Percentiles rank a stretch among this genome's conserved stretches.
Conservation (phyloP, 257 asterid species). For the Leptodermis oblonga region DNA sequence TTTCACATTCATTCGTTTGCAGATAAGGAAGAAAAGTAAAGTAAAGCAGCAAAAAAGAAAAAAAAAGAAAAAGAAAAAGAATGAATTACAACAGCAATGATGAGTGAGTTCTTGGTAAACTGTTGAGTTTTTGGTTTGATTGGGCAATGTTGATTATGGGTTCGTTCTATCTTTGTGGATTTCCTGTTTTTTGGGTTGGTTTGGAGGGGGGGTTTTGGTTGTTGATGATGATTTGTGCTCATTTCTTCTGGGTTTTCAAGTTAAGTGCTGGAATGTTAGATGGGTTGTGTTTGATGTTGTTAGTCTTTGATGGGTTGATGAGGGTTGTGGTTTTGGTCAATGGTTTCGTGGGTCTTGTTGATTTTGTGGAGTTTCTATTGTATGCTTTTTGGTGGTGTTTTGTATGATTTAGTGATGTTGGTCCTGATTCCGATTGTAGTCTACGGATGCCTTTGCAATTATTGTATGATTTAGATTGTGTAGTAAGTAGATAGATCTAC, state of each 20-base stretch:
- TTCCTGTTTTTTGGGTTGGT: neutral
- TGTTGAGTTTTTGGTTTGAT: neutral
- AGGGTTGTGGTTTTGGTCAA: constrained; percentile 5
- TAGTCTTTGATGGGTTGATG: constrained; percentile 18
- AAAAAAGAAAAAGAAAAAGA: constrained; percentile 4
- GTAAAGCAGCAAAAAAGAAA: neutral
- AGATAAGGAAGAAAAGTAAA: neutral
- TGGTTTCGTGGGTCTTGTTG: neutral
- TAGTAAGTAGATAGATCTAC: constrained; percentile 21
- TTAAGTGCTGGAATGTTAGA: constrained; percentile 20
- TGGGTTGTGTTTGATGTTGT: constrained; percentile 23
- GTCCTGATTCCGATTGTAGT: constrained; percentile 11
- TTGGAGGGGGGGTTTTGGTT: neutral
- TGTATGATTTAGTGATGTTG: constrained; percentile 1
- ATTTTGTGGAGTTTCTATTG: neutral
- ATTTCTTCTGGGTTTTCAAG: neutral
- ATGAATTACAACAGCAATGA: constrained; percentile 45
- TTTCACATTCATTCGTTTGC: neutral
- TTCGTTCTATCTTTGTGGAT: neutral
- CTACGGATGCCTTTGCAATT: neutral
- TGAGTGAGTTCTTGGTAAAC: constrained; percentile 35
- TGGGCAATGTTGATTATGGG: constrained; percentile 16
- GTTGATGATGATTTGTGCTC: constrained; percentile 9
- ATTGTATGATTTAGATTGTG: constrained; percentile 8
- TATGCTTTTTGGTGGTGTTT: neutral